A percentile compares a stretch with the other conserved stretches of the same genome.
These are phyloP conservation scores for Eucalyptus curtisii DNA, from an alignment of 345 rosid species.

Conservation along the genomic window DNA sequence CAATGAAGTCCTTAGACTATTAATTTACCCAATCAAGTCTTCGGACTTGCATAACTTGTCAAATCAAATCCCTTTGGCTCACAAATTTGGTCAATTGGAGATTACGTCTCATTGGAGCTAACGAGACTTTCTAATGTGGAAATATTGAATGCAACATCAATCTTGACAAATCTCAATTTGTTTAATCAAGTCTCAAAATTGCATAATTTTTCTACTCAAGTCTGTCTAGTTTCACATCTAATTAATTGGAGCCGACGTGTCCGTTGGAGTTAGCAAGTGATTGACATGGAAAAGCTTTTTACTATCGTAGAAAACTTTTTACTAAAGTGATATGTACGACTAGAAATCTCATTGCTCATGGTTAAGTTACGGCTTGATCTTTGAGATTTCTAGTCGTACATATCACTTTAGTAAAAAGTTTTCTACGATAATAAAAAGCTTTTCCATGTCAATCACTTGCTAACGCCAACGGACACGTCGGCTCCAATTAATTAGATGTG, in stretches of 20 bases:
- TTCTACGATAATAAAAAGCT: too few relatives aligned
- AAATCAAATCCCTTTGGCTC: neutral
- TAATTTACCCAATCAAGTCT: neutral
- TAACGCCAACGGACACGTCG: neutral
- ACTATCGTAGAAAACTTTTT: fast-evolving
- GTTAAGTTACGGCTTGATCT: neutral
- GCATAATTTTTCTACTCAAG: neutral
- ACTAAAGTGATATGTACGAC: neutral
- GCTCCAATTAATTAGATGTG: too few relatives aligned
- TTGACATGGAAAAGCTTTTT: neutral
- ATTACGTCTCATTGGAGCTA: neutral
- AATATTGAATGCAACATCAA: neutral
- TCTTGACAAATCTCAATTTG: neutral
- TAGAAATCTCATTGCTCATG: neutral
- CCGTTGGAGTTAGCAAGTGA: neutral
- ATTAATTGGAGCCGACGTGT: neutral
- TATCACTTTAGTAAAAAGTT: neutral
- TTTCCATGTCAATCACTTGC: neutral
- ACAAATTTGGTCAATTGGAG: neutral
- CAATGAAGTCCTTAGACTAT: neutral
- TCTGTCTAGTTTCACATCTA: neutral
- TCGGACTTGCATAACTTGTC: neutral
- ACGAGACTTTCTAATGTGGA: neutral
- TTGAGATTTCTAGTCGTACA: neutral
- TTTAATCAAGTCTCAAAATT: neutral